phyloP scores from a whole-genome alignment of 805 yeast species.

The Metschnikowia kofuensis region DNA sequence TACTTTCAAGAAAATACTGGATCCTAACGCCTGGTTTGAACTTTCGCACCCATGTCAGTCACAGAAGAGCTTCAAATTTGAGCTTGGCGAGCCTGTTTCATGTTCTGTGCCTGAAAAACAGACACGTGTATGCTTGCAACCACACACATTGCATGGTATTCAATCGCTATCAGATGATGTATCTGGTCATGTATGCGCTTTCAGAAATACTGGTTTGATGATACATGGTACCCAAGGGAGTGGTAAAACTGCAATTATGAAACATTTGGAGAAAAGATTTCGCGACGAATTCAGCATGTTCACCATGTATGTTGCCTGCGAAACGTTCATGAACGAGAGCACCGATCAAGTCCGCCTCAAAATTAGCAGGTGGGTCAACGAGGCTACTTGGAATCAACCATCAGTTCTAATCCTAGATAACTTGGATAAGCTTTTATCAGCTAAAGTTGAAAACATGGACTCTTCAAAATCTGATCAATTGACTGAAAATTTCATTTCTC shows the following conservation, averaged over 20 bases:
- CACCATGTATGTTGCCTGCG: conserved; percentile 52
- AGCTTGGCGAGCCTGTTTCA: conserved; percentile 49
- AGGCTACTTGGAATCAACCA: conserved; percentile 75
- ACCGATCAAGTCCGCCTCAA: conserved; percentile 44
- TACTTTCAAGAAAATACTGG: conserved; percentile 47
- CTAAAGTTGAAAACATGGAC: conserved; percentile 60
- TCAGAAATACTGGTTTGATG: conserved; percentile 52
- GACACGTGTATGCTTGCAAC: conserved; percentile 6
- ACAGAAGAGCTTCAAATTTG: conserved; percentile 37
- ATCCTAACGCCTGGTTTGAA: conserved; percentile 40
- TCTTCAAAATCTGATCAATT: conserved; percentile 60
- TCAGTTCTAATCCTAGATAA: conserved; percentile 74
- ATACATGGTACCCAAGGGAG: conserved; percentile 76
- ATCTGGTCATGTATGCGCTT: conserved; percentile 38
- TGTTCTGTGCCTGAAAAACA: conserved; percentile 42
- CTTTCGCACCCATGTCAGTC: conserved; percentile 26
- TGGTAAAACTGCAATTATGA: conserved; percentile 67
- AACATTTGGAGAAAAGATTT: conserved; percentile 39
- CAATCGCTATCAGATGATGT: conserved; percentile 43
- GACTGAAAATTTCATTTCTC: conserved; percentile 53
- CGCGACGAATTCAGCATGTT: conserved; percentile 39
- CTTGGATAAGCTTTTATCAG: conserved; percentile 67
- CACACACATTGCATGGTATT: conserved; percentile 52
- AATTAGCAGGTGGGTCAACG: conserved; percentile 43
- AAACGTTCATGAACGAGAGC: conserved; percentile 54